phyloP scores from a whole-genome alignment of 306 rosid species.

The Clitoria ternatea region DNA sequence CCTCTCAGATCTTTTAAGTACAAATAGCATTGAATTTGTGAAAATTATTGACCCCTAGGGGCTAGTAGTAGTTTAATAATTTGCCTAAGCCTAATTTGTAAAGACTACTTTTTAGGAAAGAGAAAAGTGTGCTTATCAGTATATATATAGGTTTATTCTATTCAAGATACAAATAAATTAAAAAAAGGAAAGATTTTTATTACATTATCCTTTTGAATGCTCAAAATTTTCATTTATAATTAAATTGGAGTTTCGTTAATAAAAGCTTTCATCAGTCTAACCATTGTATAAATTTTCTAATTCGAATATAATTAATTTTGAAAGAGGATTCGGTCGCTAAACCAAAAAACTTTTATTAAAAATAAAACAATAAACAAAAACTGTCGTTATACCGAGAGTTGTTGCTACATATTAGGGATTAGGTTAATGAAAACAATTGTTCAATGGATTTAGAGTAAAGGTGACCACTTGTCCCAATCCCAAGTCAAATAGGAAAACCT shows the following conservation, averaged over 20 bases:
- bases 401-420: conserved; percentile 42
- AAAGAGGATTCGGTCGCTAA: too few species aligned
- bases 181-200: too few species aligned
- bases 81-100: neutral
- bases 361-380: neutral
- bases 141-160: too few species aligned
- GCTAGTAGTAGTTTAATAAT: neutral
- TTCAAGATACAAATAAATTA: too few species aligned
- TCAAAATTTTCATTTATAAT: neutral
- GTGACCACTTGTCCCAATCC: conserved; percentile 28
- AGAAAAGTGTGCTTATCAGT: neutral
- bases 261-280: too few species aligned
- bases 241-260: neutral
- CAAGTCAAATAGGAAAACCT: conserved; percentile 3
- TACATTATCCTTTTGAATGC: neutral
- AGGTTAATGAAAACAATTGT: conserved; percentile 58
- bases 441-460: conserved; percentile 44
- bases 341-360: too few species aligned
- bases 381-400: conserved; percentile 30
- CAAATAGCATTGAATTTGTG: neutral
- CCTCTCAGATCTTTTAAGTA: neutral
- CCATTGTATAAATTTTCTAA: too few species aligned
- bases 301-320: too few species aligned
- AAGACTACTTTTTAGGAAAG: neutral
- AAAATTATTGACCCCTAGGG: neutral